Base-by-base conservation (phyloP, 768 basidiomycete species). In the Sporobolomyces roseus region DNA sequence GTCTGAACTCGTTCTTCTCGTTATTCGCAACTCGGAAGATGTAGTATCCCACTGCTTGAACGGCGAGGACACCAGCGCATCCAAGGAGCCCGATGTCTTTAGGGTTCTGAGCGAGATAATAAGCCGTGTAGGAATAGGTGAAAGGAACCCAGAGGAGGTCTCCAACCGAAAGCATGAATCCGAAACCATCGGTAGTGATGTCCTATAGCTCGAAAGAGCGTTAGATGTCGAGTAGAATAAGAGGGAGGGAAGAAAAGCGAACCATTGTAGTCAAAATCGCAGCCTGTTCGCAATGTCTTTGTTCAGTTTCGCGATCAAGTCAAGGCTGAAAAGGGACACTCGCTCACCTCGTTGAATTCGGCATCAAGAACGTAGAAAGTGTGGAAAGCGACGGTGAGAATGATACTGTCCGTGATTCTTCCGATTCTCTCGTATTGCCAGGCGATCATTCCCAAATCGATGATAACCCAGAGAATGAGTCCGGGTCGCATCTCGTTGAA, bases 181-280 rank as follows among this genome's bases (percentile, higher is more conserved):
- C 96, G 75, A 98, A 97, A 16, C 96, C 96, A 75, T 99, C 96
- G 16, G 89, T 90, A 4, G 88, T 93, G 77, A 99, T 93, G 76
- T 99, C 96, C 70, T 71, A 51, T 19, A 7, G 7, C 12, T 17
- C 1, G 46, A 30, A 61, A 53, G 38, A 21, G 0, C 17, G 19
- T 17, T 25, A 4, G 29, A 8, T 13, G 1, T 0, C 12, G 1
- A 8, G 27, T 38, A 8, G 51, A 6, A 3, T 27, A 48, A 23
- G 25, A 16, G 14, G 9, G 36, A 0, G 21, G 23, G 45, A 25
- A 0, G 13, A 29, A 35, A 14, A 21, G 27, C 68, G 2, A 5
- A 66, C 70, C 90, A 99, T 99, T 5, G 89, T 92, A 1, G 91
- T 93, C 65, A 98, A 83, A 72, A 99, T 83, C 14, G 90, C 88